Evolutionary conservation across 2,329 filamentous ascomycete genomes (phyloP).

Genomic region (Colletotrichum truncatum): DNA sequence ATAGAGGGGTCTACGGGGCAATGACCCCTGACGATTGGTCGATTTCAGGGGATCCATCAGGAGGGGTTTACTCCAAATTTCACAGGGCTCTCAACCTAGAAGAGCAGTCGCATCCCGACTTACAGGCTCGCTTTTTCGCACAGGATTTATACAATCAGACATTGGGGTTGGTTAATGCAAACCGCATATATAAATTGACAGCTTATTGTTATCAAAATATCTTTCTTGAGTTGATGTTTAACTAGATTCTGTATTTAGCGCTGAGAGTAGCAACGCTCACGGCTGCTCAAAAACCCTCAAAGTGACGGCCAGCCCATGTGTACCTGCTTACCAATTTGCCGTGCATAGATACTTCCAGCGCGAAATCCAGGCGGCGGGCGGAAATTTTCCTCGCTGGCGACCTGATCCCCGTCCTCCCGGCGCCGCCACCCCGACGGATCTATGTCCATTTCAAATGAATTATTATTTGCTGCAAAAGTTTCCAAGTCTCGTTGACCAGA

Average conservation of each 20-base stretch:
- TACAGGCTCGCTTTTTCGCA: neutral
- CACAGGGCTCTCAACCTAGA: constrained; percentile 22
- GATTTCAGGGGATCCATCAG: neutral
- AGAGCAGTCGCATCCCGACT: neutral
- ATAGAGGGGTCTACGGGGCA: constrained; percentile 28
- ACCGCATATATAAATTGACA: neutral
- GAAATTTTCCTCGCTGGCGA: constrained; percentile 27
- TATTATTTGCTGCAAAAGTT: neutral
- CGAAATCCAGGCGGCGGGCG: neutral
- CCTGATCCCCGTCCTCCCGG: neutral
- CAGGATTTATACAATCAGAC: neutral
- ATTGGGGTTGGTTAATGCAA: neutral
- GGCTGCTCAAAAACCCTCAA: neutral
- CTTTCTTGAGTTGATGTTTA: neutral
- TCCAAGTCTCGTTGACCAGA: neutral
- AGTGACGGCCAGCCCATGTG: constrained; percentile 18
- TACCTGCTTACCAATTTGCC: constrained; percentile 30
- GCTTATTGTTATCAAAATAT: neutral
- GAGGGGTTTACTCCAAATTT: constrained; percentile 1
- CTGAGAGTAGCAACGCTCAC: neutral
- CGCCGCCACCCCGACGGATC: constrained; percentile 9
- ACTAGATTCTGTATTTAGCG: neutral
- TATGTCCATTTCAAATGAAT: constrained; percentile 11
- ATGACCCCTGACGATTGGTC: constrained; percentile 22
- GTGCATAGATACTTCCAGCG: constrained; percentile 17